Evolutionary conservation across 2,329 filamentous ascomycete species (phyloP), one percentile per base, ranked within the genome.

Genomic region (Alternaria ventricosa): DNA sequence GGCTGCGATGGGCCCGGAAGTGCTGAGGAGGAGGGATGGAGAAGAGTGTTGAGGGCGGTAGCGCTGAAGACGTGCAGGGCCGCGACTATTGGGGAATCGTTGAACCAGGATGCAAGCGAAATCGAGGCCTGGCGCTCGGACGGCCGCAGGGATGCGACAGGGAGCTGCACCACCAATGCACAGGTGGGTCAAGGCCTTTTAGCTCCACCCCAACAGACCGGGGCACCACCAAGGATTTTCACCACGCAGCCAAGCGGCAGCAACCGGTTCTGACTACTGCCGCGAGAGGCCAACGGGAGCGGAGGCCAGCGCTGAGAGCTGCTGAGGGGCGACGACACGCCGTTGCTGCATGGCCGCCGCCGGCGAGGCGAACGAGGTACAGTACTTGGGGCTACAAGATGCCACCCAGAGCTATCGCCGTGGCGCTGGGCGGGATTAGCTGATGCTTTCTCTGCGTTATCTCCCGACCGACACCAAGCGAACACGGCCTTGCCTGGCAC

Each of bases 1-100:
- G 74, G 75, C 77, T 74, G 71, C 74, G 73, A 72, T 71, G 69
- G 76, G 75, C 75, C 75, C 69, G 68, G 71, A 71, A 70, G 63
- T 69, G 70, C 64, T 71, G 71, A 71, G 67, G 71, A 69, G 65
- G 60, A 69, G 66, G 64, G 64, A 67, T 56, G 65, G 64, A 62
- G 67, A 58, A 66, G 67, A 71, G 69, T 77, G 75, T 77, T 78
- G 77, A 74, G 77, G 69, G 68, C 70, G 70, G 71, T 75, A 72
- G 74, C 71, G 73, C 71, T 71, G 64, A 65, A 65, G 62, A 65
- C 66, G 70, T 71, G 71, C 71, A 73, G 75, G 71, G 55, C 60
- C 64, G 72, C 71, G 74, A 71, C 71, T 76, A 76, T 76, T 75
- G 74, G 72, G 66, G 67, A 65, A 67, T 63, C 63, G 64, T 60